Evolutionary conservation across 2,329 filamentous ascomycete genomes (phyloP), one percentile per base, ranked within the genome.

Genomic region (Aureobasidium sp.): DNA sequence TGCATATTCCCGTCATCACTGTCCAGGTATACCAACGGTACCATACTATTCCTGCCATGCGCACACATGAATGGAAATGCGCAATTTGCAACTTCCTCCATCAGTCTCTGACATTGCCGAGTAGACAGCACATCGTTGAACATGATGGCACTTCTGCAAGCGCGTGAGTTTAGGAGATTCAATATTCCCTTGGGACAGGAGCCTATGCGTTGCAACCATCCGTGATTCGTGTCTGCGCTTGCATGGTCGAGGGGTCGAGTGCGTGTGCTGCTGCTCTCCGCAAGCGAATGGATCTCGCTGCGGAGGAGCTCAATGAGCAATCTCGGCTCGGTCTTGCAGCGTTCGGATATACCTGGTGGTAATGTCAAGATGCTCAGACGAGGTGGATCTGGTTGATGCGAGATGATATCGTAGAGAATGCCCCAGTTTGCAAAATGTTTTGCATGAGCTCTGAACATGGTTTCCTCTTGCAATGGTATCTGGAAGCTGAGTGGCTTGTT

Each of bases 31-130:
- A 76, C 66, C 34, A 81, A 63, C 15, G 79, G 79, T 34, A 80
- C 78, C 77, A 81, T 79, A 64, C 77, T 78, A 20, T 78, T 77
- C 56, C 79, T 79, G 0, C 90, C 90, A 77, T 95, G 90, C 1
- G 90, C 90, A 73, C 90, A 95, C 70, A 90, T 87, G 66, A 94
- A 94, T 0, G 90, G 90, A 65, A 93, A 90, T 0, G 78, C 79
- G 66, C 88, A 91, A 0, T 68, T 70, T 0, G 82, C 80, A n/a
- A 94, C 74, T 3, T 78, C 78, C 1, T 61, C 64, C 0, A 93
- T 71, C 37, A 94, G 72, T 0, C 72, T 70, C 10, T 74, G 67
- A 67, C 90, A 93, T 65, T 90, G 80, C 0, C 78, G 73, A 0
- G 71, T 65, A 0, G 78, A 79, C 8, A 94, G 74, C 6, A 76